Percentiles rank a stretch among this genome's conserved stretches.
Evolutionary conservation across 352 stramenopile genomes (phyloP).

Genomic region (Pythium aquatile): DNA sequence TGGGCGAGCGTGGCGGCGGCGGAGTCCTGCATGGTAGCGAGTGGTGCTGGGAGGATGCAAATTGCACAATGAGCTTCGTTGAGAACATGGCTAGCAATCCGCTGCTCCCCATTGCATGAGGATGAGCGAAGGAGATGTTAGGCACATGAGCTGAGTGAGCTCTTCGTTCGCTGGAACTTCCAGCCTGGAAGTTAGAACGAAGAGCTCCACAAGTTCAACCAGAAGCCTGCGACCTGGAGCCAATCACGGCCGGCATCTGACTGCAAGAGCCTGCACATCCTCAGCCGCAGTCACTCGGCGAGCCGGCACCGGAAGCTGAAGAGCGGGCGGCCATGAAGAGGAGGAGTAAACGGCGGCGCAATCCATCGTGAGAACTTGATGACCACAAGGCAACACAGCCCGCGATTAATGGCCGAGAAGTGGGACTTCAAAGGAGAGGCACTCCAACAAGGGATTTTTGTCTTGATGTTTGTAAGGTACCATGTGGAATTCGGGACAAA

Average conservation of each 20-base stretch:
- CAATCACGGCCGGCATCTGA: neutral
- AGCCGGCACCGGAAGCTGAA: neutral
- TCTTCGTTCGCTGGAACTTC: neutral
- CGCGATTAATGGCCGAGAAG: neutral
- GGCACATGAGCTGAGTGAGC: neutral
- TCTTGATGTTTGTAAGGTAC: slow-evolving; percentile 19
- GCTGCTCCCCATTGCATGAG: neutral
- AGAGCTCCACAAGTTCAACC: slow-evolving; percentile 17
- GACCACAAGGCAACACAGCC: neutral
- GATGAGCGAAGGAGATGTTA: neutral
- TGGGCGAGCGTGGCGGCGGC: slow-evolving; percentile 57
- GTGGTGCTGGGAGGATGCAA: slow-evolving; percentile 1
- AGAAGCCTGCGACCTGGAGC: slow-evolving; percentile 1
- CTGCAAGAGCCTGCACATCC: neutral
- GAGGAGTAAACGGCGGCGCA: slow-evolving; percentile 4
- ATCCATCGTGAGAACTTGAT: neutral
- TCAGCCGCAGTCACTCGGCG: neutral
- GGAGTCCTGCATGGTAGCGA: slow-evolving; percentile 46
- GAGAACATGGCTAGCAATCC: too few species aligned
- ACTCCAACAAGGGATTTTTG: slow-evolving; percentile 9
- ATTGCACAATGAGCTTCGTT: slow-evolving; percentile 4
- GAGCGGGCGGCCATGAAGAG: neutral
- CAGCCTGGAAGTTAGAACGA: neutral
- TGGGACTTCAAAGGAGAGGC: slow-evolving; percentile 3
- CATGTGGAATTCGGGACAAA: neutral